Evolutionary conservation across 208 protist species (phyloP), one percentile per base, ranked within the genome.

Genomic region (Wallacemonas sp.): DNA sequence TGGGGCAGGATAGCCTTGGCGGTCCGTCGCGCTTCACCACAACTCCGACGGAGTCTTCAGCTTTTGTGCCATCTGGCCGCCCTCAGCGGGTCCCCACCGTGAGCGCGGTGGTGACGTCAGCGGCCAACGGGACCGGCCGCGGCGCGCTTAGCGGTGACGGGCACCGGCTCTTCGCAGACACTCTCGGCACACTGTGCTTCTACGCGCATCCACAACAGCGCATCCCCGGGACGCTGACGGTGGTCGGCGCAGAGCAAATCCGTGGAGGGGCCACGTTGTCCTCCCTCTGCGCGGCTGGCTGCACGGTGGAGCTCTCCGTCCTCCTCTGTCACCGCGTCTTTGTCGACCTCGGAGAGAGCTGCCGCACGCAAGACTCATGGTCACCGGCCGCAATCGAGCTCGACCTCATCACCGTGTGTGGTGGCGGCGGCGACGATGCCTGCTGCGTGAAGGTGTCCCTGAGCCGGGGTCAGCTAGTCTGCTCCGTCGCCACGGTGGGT

Each of bases 241-340:
- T 57, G 17, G 26, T 17, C 29, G 29, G 32, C 21, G 30, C 41
- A 24, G 5, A 8, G 29, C 10, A 5, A 4, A 8, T 17, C 33
- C 9, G 6, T n/a, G 22, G n/a, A 8, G 6, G 45, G 24, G 21
- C 45, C 22, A 17, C 45, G 4, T 32, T 57, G 3, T 26, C n/a
- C 50, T 19, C 83, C 5, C 13, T 66, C 5, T 91, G 85, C 73
- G 39, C 44, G 0, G 76, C 80, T 17, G 81, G 85, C 52, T 30
- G 85, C 38, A 77, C 74, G 3, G n/a, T 87, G 19, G 85, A 87
- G 64, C 44, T 76, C 32, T 67, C 75, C 48, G 34, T 91, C 8
- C 62, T 88, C 12, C 45, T 87, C 5, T 83, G 78, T 37, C 69
- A 81, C 48, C 73, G 72, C n/a, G 55, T 78, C 19, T 83, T 85